Conservation (phyloP, 768 basidiomycete species). For the Asterophora lycoperdoides region DNA sequence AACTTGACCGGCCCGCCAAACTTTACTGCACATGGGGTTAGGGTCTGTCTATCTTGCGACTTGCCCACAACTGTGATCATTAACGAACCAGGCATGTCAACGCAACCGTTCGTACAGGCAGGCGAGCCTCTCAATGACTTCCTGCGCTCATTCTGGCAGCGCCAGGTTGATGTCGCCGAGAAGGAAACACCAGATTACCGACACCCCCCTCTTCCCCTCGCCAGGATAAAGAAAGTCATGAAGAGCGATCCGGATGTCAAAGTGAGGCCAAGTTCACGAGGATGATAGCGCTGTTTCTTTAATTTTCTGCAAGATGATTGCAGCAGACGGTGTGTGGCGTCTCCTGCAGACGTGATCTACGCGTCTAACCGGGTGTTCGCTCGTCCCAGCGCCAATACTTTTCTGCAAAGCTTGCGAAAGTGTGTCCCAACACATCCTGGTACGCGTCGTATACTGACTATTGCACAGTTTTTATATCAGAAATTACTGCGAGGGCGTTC, state of each 20-base stretch:
- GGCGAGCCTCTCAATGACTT: constrained; percentile 87
- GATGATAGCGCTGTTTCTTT: constrained; percentile 5
- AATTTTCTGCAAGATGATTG: constrained; percentile 75
- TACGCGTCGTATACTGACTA: neutral
- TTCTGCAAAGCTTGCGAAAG: constrained; percentile 99
- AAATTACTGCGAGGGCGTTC: constrained; percentile 94
- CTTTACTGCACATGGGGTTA: constrained; percentile 9
- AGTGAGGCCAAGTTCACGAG: constrained; percentile 42
- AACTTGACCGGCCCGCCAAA: neutral
- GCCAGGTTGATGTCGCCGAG: constrained; percentile 83
- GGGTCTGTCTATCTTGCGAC: constrained; percentile 7
- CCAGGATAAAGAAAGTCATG: constrained; percentile 98
- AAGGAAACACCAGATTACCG: constrained; percentile 84
- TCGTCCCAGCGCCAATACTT: constrained; percentile 72
- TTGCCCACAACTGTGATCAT: neutral
- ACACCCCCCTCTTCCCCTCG: constrained; percentile 86
- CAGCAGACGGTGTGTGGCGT: constrained; percentile 75
- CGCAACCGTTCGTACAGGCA: constrained; percentile 66
- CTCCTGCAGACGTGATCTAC: constrained; percentile 12
- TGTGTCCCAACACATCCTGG: constrained; percentile 37
- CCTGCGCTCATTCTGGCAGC: constrained; percentile 84
- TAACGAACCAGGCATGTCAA: constrained; percentile 19
- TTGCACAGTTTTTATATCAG: constrained; percentile 85
- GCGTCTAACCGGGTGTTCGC: constrained; percentile 11
- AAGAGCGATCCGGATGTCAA: constrained; percentile 97